These are phyloP conservation scores for Amauroascus niger DNA, from an alignment of 2,329 filamentous ascomycete genomes.

Conservation along the genomic window DNA sequence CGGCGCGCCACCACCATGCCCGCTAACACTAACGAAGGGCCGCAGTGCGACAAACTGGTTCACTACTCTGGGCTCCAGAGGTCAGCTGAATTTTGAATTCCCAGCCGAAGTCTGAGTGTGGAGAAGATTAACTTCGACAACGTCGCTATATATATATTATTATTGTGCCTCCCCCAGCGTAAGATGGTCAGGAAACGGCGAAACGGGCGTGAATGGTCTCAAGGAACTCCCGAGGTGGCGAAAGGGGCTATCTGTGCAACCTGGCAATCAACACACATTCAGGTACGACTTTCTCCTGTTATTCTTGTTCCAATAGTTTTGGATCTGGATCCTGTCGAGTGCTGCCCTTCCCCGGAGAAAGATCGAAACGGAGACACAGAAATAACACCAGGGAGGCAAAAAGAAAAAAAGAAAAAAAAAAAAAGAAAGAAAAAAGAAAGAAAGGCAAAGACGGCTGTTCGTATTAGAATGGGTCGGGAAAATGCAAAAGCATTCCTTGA, in stretches of 20 bases:
- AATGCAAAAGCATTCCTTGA: background rate
- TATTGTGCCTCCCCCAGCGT: background rate
- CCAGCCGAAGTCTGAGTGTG: background rate
- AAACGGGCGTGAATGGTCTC: background rate
- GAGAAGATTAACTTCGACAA: slow-evolving; percentile 3
- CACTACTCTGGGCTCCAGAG: background rate
- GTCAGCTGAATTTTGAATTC: slow-evolving; percentile 8
- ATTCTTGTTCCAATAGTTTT: background rate
- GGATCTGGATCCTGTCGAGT: background rate
- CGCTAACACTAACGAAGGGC: background rate
- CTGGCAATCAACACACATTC: background rate
- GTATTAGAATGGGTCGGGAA: background rate
- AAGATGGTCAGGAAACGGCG: slow-evolving; percentile 6
- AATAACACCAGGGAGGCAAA: background rate
- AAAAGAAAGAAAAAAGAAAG: background rate
- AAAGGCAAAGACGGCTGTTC: background rate
- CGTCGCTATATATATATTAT: background rate
- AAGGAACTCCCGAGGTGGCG: background rate
- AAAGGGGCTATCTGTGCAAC: background rate
- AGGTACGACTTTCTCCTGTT: background rate
- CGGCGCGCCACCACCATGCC: background rate
- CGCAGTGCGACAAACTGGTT: background rate
- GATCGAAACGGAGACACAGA: background rate
- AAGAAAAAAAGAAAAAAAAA: background rate
- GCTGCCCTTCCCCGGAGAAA: background rate